Evolutionary conservation across 352 stramenopile species (phyloP).

Genomic region (Thalassiosira ordinaria): DNA sequence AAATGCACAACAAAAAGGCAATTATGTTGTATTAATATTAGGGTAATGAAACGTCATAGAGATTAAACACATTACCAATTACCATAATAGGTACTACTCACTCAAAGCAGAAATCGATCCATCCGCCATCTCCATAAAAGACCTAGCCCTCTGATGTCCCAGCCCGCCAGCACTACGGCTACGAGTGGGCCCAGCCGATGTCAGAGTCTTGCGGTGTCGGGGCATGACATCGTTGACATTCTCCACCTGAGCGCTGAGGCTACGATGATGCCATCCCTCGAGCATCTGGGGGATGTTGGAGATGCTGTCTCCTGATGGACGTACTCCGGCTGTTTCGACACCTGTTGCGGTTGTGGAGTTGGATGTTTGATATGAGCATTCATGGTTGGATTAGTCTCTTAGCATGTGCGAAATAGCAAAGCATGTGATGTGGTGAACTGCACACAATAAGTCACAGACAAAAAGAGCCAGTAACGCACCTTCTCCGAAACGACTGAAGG

Average conservation of each 20-base stretch:
- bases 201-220: background rate
- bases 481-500: no score
- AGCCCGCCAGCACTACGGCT: background rate
- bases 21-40: background rate
- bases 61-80: no score
- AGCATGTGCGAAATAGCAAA: no score
- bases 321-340: slow-evolving; percentile 24
- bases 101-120: slow-evolving; percentile 34
- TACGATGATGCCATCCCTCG: slow-evolving; percentile 24
- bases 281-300: slow-evolving; percentile 28
- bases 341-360: no score
- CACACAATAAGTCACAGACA: no score
- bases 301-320: slow-evolving; percentile 31
- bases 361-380: no score
- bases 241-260: slow-evolving; percentile 23
- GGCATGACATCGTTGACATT: slow-evolving; percentile 6
- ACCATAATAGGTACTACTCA: background rate
- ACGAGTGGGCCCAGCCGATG: background rate
- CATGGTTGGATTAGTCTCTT: no score
- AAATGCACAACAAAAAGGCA: background rate
- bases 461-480: no score
- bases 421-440: no score
- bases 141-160: slow-evolving; percentile 16
- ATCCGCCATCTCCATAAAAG: slow-evolving; percentile 35
- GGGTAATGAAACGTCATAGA: no score